Percentiles rank a stretch among this genome's conserved stretches.
These are phyloP conservation scores for Microcyclospora tardicrescens DNA, from an alignment of 2,329 filamentous ascomycete species.

Conservation along the genomic window DNA sequence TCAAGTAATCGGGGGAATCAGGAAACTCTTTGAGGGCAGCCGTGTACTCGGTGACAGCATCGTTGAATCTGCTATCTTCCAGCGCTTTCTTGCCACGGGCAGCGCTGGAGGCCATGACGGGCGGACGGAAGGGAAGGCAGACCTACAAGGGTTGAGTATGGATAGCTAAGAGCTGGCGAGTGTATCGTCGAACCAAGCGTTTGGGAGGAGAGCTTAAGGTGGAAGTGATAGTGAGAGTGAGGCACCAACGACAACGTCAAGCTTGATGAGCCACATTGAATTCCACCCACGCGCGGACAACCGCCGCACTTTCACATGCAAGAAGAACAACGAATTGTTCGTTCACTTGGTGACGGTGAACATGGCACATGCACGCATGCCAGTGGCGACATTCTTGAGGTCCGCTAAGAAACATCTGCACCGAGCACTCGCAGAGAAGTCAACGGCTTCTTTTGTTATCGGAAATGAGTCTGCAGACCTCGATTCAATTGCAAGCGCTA, in stretches of 20 bases:
- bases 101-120: conserved; percentile 37
- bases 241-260: too few relatives aligned
- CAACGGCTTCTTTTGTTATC: conserved; percentile 37
- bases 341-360: not conserved
- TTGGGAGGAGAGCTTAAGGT: too few relatives aligned
- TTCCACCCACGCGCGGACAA: too few relatives aligned
- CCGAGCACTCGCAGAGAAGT: conserved; percentile 26
- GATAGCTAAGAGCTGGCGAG: too few relatives aligned
- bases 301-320: too few relatives aligned
- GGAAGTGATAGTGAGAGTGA: too few relatives aligned
- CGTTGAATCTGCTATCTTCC: conserved; percentile 47
- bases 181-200: too few relatives aligned
- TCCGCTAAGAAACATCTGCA: conserved; percentile 32
- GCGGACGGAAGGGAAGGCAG: too few relatives aligned
- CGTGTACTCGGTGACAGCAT: conserved; percentile 57
- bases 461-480: conserved; percentile 56
- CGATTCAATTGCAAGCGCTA: conserved; percentile 63
- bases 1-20: conserved; percentile 62
- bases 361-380: conserved; percentile 24
- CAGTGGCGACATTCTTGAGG: conserved; percentile 33
- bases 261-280: too few relatives aligned
- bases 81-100: conserved; percentile 49
- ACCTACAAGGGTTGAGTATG: too few relatives aligned
- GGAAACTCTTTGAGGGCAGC: conserved; percentile 50
- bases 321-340: not conserved